These are phyloP conservation scores for Moniliophthora roreri DNA, from an alignment of 1,284 basidiomycete genomes.

Conservation along the genomic window DNA sequence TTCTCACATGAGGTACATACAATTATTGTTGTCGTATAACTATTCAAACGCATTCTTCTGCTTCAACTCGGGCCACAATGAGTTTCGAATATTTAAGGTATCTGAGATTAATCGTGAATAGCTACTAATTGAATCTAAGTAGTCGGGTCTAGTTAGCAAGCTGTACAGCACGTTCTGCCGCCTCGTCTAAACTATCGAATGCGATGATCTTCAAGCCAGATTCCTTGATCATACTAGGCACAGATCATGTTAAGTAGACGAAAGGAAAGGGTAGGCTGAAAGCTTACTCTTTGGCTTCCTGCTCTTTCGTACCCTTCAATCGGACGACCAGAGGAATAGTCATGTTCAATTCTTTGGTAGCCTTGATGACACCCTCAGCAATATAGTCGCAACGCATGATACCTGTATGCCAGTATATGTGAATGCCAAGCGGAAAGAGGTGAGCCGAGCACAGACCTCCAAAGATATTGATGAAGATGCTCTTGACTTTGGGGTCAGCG, in stretches of 20 bases:
- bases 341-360: slow-evolving; percentile 88
- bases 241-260: slow-evolving; percentile 13
- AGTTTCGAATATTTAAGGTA: neutral
- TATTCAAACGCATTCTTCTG: slow-evolving; percentile 7
- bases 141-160: slow-evolving; percentile 45
- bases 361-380: slow-evolving; percentile 97
- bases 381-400: slow-evolving; percentile 99
- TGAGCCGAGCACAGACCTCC: slow-evolving; percentile 48
- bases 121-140: neutral
- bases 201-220: slow-evolving; percentile 93
- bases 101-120: slow-evolving; percentile 3
- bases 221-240: slow-evolving; percentile 80
- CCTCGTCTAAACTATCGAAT: slow-evolving; percentile 84
- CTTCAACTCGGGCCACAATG: neutral
- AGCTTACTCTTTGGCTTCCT: slow-evolving; percentile 89
- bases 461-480: slow-evolving; percentile 99
- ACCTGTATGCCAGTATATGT: slow-evolving; percentile 39
- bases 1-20: slow-evolving; percentile 17
- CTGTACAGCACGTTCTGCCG: slow-evolving; percentile 84
- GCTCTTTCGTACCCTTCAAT: slow-evolving; percentile 96
- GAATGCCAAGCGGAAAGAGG: neutral
- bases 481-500: slow-evolving; percentile 90
- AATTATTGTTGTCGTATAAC: slow-evolving; percentile 33
- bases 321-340: slow-evolving; percentile 90
- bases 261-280: neutral